Conservation (phyloP, 139 green algal genomes). For the Trebouxia sp. region DNA sequence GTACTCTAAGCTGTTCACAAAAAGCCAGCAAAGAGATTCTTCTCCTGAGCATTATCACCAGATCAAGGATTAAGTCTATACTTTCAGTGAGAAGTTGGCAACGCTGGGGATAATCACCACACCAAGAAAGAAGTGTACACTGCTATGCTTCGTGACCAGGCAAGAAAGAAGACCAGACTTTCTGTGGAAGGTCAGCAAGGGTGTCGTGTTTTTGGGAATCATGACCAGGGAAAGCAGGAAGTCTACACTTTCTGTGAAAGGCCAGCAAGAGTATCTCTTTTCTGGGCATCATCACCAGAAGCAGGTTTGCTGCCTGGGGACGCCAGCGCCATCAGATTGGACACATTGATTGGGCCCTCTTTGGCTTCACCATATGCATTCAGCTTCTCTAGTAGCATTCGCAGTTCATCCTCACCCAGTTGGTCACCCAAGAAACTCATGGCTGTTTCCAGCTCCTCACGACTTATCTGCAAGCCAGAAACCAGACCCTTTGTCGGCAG, state of each 20-base stretch:
- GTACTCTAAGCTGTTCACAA: too few relatives aligned
- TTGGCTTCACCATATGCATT: slow-evolving; percentile 32
- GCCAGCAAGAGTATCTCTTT: neutral
- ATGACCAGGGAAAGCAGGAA: neutral
- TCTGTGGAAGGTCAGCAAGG: too few relatives aligned
- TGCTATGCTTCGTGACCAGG: too few relatives aligned
- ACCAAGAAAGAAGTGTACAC: too few relatives aligned
- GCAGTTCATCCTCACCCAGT: slow-evolving; percentile 73
- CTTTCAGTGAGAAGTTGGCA: too few relatives aligned
- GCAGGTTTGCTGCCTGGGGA: neutral
- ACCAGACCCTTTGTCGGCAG: neutral
- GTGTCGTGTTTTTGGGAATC: too few relatives aligned
- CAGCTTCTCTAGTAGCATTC: slow-evolving; percentile 58
- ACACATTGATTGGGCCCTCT: slow-evolving; percentile 31
- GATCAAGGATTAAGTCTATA: too few relatives aligned
- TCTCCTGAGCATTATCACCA: too few relatives aligned
- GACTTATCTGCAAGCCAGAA: slow-evolving; percentile 44
- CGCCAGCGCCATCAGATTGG: slow-evolving; percentile 47
- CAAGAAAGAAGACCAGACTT: too few relatives aligned
- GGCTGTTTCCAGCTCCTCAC: slow-evolving; percentile 63
- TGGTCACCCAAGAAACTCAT: slow-evolving; percentile 71
- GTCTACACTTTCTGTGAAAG: slow-evolving; percentile 19
- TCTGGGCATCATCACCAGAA: neutral
- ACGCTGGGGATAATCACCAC: too few relatives aligned
- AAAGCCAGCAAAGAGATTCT: too few relatives aligned